These are phyloP conservation scores for Saksenaea oblongispora DNA, from an alignment of 371 early-diverging fungal species.

Conservation along the genomic window DNA sequence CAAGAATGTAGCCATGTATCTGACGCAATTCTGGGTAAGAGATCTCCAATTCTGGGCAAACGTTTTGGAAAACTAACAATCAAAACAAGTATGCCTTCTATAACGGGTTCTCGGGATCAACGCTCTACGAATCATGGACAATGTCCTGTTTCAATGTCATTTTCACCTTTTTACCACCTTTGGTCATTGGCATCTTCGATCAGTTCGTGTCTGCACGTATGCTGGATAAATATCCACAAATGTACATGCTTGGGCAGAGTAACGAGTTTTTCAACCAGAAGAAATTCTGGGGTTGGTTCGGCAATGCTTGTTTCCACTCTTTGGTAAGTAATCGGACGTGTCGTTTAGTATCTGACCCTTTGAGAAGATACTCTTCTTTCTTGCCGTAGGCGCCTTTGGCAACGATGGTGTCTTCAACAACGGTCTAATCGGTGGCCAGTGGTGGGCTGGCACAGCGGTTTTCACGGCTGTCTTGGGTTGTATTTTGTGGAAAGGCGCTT, in stretches of 20 bases:
- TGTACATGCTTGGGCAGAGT: slow-evolving; percentile 93
- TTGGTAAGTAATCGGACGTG: slow-evolving; percentile 37
- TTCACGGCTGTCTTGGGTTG: slow-evolving; percentile 82
- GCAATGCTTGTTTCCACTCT: slow-evolving; percentile 93
- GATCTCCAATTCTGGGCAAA: neutral
- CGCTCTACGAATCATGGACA: slow-evolving; percentile 94
- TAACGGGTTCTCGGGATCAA: slow-evolving; percentile 91
- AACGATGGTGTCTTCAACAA: slow-evolving; percentile 61
- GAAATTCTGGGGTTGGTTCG: slow-evolving; percentile 94
- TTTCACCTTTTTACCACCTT: slow-evolving; percentile 88
- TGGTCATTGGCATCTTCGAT: slow-evolving; percentile 92
- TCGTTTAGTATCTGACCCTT: neutral
- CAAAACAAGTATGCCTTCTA: slow-evolving; percentile 73
- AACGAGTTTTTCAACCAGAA: slow-evolving; percentile 90
- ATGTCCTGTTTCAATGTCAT: slow-evolving; percentile 89
- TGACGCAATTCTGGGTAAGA: slow-evolving; percentile 95
- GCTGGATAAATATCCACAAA: slow-evolving; percentile 94
- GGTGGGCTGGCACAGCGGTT: slow-evolving; percentile 77
- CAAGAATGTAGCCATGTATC: slow-evolving; percentile 95
- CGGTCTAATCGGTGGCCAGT: slow-evolving; percentile 76
- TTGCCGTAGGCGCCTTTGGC: slow-evolving; percentile 59
- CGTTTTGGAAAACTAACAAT: slow-evolving; percentile 15
- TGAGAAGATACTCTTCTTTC: slow-evolving; percentile 60
- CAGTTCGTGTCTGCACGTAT: slow-evolving; percentile 91
- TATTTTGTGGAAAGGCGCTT: slow-evolving; percentile 81